Conservation (phyloP, 2,329 filamentous ascomycete species). For the Colletotrichum melonis region DNA sequence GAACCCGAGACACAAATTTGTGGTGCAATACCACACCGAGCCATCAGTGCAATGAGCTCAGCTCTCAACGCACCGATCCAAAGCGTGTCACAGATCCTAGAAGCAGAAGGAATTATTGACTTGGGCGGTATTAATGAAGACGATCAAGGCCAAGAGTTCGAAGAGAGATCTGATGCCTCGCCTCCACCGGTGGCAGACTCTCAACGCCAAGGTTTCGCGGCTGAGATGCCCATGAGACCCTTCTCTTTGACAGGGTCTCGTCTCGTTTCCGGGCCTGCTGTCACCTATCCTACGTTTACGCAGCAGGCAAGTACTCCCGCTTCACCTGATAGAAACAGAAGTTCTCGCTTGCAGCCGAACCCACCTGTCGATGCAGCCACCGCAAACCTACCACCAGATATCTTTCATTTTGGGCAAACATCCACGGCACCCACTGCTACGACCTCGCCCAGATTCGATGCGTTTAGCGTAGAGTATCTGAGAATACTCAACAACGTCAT, state of each 20-base stretch:
- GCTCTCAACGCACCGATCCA: neutral
- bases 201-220: neutral
- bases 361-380: neutral
- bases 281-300: neutral
- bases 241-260: neutral
- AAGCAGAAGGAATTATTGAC: neutral
- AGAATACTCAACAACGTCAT: neutral
- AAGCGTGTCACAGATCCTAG: neutral
- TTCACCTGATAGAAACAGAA: neutral
- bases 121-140: neutral
- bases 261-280: neutral
- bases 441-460: neutral
- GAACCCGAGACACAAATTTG: conserved; percentile 35
- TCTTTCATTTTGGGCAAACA: neutral
- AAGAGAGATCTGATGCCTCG: neutral
- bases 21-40: neutral
- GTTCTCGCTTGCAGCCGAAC: neutral
- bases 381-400: too few relatives aligned
- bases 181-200: too few relatives aligned
- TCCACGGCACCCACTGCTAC: neutral
- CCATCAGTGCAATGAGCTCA: neutral
- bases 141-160: neutral
- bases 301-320: neutral
- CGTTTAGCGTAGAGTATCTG: neutral
- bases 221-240: neutral